Percentiles rank a stretch among this genome's conserved stretches.
These are phyloP conservation scores for Triticum urartu DNA, from an alignment of 176 grass and related monocot species.

Conservation along the genomic window DNA sequence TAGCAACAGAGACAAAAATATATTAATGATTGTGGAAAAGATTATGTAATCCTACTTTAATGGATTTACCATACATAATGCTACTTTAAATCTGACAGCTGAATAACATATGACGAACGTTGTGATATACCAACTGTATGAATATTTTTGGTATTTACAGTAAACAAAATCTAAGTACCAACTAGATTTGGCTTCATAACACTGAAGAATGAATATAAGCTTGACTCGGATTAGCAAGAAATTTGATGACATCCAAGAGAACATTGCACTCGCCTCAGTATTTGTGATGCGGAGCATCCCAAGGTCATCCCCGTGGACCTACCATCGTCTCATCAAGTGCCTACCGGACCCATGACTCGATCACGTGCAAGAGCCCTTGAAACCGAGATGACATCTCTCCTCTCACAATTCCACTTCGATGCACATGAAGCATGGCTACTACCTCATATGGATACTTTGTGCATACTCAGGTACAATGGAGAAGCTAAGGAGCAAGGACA, in stretches of 20 bases:
- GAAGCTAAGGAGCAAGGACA: too few species aligned
- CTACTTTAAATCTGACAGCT: neutral
- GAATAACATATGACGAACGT: neutral
- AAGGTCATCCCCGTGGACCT: too few species aligned
- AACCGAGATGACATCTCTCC: too few species aligned
- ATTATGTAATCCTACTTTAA: neutral
- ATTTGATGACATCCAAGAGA: neutral
- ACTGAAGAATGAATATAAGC: neutral
- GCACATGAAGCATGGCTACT: too few species aligned
- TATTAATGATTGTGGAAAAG: slow-evolving; percentile 7
- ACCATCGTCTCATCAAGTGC: too few species aligned
- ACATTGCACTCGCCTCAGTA: neutral
- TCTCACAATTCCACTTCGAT: too few species aligned
- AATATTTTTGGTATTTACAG: neutral
- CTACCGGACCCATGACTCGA: too few species aligned
- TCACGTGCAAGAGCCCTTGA: too few species aligned
- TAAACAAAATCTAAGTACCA: neutral
- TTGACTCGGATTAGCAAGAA: neutral
- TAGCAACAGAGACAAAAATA: slow-evolving; percentile 32
- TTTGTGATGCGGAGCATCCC: neutral
- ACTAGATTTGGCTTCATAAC: neutral
- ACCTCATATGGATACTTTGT: too few species aligned
- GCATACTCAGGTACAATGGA: too few species aligned
- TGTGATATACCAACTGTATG: neutral
- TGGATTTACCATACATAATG: neutral